Conservation (phyloP, 2,329 filamentous ascomycete genomes). For the Ceratocystis diversiconidia region DNA sequence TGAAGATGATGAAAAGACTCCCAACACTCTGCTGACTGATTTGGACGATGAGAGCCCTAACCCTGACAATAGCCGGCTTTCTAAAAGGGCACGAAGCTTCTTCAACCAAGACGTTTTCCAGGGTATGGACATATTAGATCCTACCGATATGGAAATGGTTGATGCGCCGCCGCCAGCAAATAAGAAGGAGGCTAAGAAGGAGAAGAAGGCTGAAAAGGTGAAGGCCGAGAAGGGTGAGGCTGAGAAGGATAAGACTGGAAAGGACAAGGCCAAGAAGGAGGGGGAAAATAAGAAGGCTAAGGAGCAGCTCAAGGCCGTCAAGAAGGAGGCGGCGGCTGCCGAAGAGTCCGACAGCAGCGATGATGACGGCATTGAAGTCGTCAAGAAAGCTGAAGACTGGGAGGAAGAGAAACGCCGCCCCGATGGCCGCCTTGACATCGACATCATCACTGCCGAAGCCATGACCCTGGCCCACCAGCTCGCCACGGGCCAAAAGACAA, state of each 20-base stretch:
- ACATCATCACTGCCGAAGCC: conserved; percentile 97
- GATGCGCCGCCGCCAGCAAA: conserved; percentile 23
- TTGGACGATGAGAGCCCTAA: conserved; percentile 30
- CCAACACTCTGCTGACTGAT: conserved; percentile 26
- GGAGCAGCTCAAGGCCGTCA: background rate
- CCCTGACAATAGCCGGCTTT: conserved; percentile 36
- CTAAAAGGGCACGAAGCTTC: conserved; percentile 72
- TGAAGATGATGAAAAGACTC: conserved; percentile 25
- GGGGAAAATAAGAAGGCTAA: background rate
- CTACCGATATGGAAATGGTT: conserved; percentile 26
- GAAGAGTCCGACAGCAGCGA: conserved; percentile 18
- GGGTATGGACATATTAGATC: conserved; percentile 44
- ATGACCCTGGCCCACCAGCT: conserved; percentile 94
- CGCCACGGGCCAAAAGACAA: conserved; percentile 70
- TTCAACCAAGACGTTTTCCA: conserved; percentile 94
- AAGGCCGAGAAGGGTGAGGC: conserved; percentile 25
- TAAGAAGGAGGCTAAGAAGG: conserved; percentile 23
- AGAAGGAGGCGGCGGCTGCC: background rate
- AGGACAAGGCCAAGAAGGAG: conserved; percentile 16
- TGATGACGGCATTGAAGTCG: conserved; percentile 45
- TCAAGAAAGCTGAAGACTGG: conserved; percentile 46
- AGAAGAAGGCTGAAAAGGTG: conserved; percentile 20
- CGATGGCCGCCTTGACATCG: conserved; percentile 64
- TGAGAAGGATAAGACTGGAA: conserved; percentile 16
- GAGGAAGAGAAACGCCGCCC: conserved; percentile 49